These are phyloP conservation scores for Fusarium brevicatenulatum DNA, from an alignment of 2,329 filamentous ascomycete species.

Conservation along the genomic window DNA sequence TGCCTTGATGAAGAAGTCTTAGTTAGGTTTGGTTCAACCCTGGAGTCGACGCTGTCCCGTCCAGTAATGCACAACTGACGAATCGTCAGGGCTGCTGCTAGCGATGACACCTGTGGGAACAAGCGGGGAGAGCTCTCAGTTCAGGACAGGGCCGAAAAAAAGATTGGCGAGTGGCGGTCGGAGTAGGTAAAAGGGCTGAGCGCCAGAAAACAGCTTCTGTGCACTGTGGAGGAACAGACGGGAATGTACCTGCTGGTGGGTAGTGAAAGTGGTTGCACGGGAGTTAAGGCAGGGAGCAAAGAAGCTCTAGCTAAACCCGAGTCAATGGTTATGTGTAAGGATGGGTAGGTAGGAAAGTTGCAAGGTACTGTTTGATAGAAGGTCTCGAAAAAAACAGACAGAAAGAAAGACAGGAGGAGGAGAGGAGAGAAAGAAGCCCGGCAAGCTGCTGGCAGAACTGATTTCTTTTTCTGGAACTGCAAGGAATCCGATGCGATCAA, in stretches of 20 bases:
- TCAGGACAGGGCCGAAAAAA: constrained; percentile 12
- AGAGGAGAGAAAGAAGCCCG: background rate
- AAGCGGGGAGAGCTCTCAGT: constrained; percentile 33
- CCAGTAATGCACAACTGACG: constrained; percentile 2
- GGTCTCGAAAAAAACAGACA: background rate
- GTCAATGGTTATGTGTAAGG: constrained; percentile 6
- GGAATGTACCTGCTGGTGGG: constrained; percentile 14
- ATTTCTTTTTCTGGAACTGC: constrained; percentile 25
- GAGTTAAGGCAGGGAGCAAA: constrained; percentile 4
- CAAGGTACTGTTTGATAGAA: background rate
- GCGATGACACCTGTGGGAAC: constrained; percentile 25
- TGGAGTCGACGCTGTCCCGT: constrained; percentile 11
- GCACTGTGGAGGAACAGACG: constrained; percentile 27
- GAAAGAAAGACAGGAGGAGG: background rate
- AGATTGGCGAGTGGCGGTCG: constrained; percentile 36
- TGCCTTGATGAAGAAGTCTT: constrained; percentile 23
- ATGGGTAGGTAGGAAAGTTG: background rate
- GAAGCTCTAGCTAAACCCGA: constrained; percentile 15
- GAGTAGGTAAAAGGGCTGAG: constrained; percentile 27
- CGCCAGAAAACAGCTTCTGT: constrained; percentile 14
- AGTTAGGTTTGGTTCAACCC: constrained; percentile 16
- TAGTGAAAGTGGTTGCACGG: constrained; percentile 11
- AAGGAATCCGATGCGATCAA: constrained; percentile 29
- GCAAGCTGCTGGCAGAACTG: constrained; percentile 8
- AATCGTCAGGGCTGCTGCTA: constrained; percentile 21